Conservation (phyloP, 1,284 basidiomycete genomes). For the Pyrrhoderma noxium region DNA sequence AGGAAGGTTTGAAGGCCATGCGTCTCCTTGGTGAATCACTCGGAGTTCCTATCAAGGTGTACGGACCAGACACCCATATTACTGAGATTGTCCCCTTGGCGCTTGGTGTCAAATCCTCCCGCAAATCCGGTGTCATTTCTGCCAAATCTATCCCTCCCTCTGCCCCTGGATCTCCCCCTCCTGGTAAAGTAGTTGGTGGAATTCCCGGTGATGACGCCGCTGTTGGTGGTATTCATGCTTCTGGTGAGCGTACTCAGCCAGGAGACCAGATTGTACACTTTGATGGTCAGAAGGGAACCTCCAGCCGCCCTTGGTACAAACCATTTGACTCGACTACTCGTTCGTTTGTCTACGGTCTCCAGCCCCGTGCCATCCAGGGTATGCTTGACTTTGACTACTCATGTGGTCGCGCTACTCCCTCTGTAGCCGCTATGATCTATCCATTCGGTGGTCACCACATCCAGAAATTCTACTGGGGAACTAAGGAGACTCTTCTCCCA, state of each 20-base stretch:
- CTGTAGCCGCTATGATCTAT: slow-evolving; percentile 99
- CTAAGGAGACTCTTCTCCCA: slow-evolving; percentile 95
- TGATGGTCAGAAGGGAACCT: slow-evolving; percentile 27
- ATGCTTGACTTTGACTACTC: slow-evolving; percentile 99
- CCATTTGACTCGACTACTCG: slow-evolving; percentile 92
- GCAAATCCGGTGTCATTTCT: slow-evolving; percentile 28
- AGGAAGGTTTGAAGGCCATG: slow-evolving; percentile 99
- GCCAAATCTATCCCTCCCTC: slow-evolving; percentile 35
- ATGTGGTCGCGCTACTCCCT: slow-evolving; percentile 89
- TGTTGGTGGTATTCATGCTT: slow-evolving; percentile 73
- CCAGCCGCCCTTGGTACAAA: slow-evolving; percentile 67
- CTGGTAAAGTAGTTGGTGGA: slow-evolving; percentile 30
- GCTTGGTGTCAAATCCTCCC: slow-evolving; percentile 64
- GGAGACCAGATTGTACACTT: slow-evolving; percentile 90
- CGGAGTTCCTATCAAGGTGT: slow-evolving; percentile 95
- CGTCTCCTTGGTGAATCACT: slow-evolving; percentile 95
- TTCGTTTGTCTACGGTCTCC: slow-evolving; percentile 96
- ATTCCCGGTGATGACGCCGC: slow-evolving; percentile 30
- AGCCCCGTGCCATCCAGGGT: slow-evolving; percentile 98
- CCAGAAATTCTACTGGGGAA: slow-evolving; percentile 99
- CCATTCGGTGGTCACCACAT: slow-evolving; percentile 99
- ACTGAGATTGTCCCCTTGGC: slow-evolving; percentile 98
- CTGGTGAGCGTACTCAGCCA: slow-evolving; percentile 78
- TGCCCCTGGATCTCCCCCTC: slow-evolving; percentile 31
- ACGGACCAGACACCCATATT: slow-evolving; percentile 97